Conservation (phyloP, 257 asterid genomes). For the Gentiana straminea region DNA sequence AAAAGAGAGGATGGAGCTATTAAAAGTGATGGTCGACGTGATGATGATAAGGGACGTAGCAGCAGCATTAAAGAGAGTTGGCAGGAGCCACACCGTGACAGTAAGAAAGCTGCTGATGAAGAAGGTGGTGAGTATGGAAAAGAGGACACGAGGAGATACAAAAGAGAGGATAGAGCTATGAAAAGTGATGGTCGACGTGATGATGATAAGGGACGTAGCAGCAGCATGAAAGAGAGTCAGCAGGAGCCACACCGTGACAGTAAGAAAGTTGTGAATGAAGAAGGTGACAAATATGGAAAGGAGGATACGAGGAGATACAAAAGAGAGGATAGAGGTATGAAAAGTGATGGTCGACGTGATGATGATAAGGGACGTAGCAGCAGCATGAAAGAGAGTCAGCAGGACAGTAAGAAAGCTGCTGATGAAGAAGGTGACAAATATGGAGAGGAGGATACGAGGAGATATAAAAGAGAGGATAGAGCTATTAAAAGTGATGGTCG, state of each 20-base stretch:
- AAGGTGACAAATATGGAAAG: no score
- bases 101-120: no score
- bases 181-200: conserved; percentile 16
- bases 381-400: conserved; percentile 2
- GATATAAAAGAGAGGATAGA: conserved; percentile 16
- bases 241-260: no score
- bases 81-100: no score
- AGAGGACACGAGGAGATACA: neutral
- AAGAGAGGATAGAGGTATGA: conserved; percentile 16
- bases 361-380: conserved; percentile 19
- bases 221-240: conserved; percentile 5
- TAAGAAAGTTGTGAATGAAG: no score
- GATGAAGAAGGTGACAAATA: no score
- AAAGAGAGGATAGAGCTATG: conserved; percentile 15
- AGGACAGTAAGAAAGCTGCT: no score
- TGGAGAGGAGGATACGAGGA: no score
- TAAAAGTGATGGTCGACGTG: conserved; percentile 15
- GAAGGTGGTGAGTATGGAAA: no score
- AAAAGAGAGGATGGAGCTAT: conserved; percentile 15
- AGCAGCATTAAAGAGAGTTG: conserved; percentile 6
- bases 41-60: conserved; percentile 17
- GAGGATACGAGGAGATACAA: neutral
- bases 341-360: conserved; percentile 15
- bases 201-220: conserved; percentile 17
- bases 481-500: conserved; percentile 14